These are phyloP conservation scores for Vitis rotundifolia DNA, from an alignment of 164 flowering plant species.

Conservation along the genomic window DNA sequence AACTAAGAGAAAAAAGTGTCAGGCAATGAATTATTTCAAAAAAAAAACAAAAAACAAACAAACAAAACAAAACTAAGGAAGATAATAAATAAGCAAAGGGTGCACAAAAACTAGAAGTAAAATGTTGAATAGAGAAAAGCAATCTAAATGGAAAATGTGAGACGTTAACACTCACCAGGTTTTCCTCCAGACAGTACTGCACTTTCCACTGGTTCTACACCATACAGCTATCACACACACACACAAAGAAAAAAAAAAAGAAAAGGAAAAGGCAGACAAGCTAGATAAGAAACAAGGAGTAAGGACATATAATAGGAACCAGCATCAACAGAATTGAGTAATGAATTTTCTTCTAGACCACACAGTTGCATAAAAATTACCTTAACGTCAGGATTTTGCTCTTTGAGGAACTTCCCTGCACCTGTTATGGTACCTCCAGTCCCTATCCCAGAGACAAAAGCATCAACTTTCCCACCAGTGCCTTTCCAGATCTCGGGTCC, in stretches of 20 bases:
- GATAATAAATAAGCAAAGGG: too few species aligned
- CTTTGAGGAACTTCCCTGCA: conserved; percentile 50
- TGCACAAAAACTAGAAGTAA: too few species aligned
- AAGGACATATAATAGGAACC: neutral
- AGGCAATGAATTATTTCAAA: too few species aligned
- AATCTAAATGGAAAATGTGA: neutral
- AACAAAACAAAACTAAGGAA: too few species aligned
- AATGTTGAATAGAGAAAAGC: too few species aligned
- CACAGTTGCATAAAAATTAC: conserved; percentile 16
- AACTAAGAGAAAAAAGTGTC: too few species aligned
- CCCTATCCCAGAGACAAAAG: conserved; percentile 53
- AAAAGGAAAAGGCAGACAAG: neutral
- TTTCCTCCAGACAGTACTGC: conserved; percentile 51
- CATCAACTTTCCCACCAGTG: conserved; percentile 50
- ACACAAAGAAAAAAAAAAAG: too few species aligned
- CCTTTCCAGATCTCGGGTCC: conserved; percentile 70
- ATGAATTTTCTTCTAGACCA: neutral
- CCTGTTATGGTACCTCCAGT: conserved; percentile 65
- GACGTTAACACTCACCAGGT: conserved; percentile 38
- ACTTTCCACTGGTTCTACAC: conserved; percentile 62
- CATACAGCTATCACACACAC: conserved; percentile 37
- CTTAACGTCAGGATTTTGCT: conserved; percentile 52
- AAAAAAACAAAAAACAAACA: too few species aligned
- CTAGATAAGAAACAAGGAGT: neutral
- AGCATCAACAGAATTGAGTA: neutral